Conservation (phyloP, 164 flowering plant species). For the Berberis vulgaris region DNA sequence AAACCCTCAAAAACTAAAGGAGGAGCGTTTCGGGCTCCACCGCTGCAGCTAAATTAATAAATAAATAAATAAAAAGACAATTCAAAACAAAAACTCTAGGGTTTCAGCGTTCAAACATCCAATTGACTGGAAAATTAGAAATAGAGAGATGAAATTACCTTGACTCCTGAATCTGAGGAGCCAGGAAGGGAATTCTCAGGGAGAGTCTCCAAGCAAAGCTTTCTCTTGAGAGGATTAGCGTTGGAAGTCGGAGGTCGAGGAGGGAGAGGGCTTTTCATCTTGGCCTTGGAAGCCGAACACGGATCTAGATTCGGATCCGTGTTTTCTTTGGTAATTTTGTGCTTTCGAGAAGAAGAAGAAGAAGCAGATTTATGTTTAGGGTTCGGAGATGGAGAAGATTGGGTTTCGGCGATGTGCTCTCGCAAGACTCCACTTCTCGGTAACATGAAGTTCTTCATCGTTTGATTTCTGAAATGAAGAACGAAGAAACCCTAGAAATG, state of each 20-base stretch:
- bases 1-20: no score
- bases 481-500: conserved; percentile 10
- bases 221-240: conserved; percentile 63
- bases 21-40: no score
- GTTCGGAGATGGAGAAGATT: conserved; percentile 27
- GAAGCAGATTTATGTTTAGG: conserved; percentile 21
- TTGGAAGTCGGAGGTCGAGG: conserved; percentile 63
- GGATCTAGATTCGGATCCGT: conserved; percentile 34
- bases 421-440: conserved; percentile 45
- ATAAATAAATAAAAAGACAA: neutral
- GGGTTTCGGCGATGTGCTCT: conserved; percentile 23
- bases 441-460: conserved; percentile 53
- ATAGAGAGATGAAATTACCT: conserved; percentile 29
- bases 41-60: no score
- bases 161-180: conserved; percentile 65
- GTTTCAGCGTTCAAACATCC: neutral
- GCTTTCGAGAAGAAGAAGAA: conserved; percentile 30
- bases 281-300: conserved; percentile 11
- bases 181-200: conserved; percentile 31
- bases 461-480: neutral
- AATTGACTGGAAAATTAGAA: neutral
- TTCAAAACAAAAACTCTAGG: neutral
- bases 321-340: conserved; percentile 44
- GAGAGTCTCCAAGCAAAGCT: conserved; percentile 42
- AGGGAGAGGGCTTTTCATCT: conserved; percentile 38